Conservation (phyloP, 176 grass and related monocot genomes). For the Oryza punctata region DNA sequence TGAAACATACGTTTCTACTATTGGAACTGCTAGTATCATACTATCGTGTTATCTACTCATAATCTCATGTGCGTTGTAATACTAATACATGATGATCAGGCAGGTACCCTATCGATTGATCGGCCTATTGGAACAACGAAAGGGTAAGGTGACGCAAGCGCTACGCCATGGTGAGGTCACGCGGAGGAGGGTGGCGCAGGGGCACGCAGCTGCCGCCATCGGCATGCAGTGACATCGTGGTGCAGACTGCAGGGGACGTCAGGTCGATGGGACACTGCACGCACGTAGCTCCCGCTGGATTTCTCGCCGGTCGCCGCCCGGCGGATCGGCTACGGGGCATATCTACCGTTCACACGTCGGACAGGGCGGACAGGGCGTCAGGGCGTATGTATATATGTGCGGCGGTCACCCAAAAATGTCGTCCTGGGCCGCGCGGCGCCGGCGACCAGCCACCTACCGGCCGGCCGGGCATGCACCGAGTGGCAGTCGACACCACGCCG, state of each 20-base stretch:
- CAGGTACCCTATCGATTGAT: not conserved
- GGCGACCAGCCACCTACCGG: slow-evolving; percentile 24
- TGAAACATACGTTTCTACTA: not conserved
- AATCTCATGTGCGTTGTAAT: not conserved
- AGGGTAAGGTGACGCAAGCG: slow-evolving; percentile 34
- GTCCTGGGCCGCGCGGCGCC: slow-evolving; percentile 5
- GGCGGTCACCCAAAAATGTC: not conserved
- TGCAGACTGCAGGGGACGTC: not conserved
- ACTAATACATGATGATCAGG: not conserved
- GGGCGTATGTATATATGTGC: not conserved
- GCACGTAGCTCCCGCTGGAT: not conserved
- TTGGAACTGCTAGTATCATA: no score
- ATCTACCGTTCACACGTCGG: not conserved
- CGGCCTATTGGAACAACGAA: not conserved
- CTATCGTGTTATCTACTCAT: no score
- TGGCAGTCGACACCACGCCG: not conserved
- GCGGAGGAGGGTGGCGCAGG: not conserved
- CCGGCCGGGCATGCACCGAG: not conserved
- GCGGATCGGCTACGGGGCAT: not conserved
- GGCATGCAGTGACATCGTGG: not conserved
- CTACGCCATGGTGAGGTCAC: slow-evolving; percentile 37
- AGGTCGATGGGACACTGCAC: no score
- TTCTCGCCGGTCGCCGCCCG: not conserved
- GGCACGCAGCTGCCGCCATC: not conserved
- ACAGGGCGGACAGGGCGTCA: no score